Evolutionary conservation across 768 basidiomycete genomes (phyloP).

Genomic region (Pleurotus platypus): DNA sequence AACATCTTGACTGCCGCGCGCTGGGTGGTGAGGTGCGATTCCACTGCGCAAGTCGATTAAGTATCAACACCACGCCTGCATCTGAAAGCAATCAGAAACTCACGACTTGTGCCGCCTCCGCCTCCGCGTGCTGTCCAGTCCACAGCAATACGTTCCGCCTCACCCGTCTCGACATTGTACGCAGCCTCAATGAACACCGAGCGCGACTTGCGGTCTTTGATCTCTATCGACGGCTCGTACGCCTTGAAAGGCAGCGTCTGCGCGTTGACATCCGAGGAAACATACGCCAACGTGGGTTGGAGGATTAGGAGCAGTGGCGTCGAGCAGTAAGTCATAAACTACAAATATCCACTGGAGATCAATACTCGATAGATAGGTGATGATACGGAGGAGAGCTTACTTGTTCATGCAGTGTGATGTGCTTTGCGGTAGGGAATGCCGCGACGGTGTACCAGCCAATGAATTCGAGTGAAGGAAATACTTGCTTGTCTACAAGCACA

Average conservation of each 20-base stretch:
- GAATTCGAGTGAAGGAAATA: slow-evolving; percentile 95
- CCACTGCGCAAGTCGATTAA: slow-evolving; percentile 47
- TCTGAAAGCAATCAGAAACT: slow-evolving; percentile 22
- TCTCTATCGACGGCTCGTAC: slow-evolving; percentile 90
- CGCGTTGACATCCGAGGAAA: slow-evolving; percentile 49
- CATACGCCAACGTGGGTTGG: slow-evolving; percentile 48
- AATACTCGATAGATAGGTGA: not conserved
- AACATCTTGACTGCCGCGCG: slow-evolving; percentile 96
- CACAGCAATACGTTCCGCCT: slow-evolving; percentile 97
- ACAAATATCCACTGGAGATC: slow-evolving; percentile 4
- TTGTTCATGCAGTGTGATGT: slow-evolving; percentile 85
- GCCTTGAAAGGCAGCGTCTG: slow-evolving; percentile 87
- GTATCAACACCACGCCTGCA: too few species aligned
- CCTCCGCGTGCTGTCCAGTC: slow-evolving; percentile 92
- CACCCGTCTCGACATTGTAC: slow-evolving; percentile 93
- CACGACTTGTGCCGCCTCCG: slow-evolving; percentile 76
- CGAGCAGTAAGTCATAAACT: slow-evolving; percentile 86
- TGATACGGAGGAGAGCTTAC: slow-evolving; percentile 29
- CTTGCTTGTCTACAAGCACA: slow-evolving; percentile 79
- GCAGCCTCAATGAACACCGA: slow-evolving; percentile 81
- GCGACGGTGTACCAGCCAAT: slow-evolving; percentile 98
- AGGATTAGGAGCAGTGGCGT: slow-evolving; percentile 84
- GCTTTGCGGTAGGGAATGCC: slow-evolving; percentile 62
- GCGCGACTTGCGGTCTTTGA: slow-evolving; percentile 72
- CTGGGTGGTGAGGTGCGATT: slow-evolving; percentile 87